Evolutionary conservation across 2,329 filamentous ascomycete species (phyloP), one percentile per base, ranked within the genome.

Genomic region (Fusarium pseudonygamai): DNA sequence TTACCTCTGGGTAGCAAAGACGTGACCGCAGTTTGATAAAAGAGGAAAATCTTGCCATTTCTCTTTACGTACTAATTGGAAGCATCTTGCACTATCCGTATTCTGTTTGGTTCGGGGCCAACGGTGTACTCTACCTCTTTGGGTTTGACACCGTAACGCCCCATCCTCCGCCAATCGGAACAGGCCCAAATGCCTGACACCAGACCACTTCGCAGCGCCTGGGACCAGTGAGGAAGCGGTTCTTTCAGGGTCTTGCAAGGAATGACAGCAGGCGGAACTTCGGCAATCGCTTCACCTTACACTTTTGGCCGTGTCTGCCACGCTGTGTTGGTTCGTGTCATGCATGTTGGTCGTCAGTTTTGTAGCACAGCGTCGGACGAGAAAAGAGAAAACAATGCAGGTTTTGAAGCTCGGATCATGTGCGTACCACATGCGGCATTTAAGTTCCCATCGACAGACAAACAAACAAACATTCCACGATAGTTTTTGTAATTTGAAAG

Each of bases 361-460:
- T 30, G 8, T n/a, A 30, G 11, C 11, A 39, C 26, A 24, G 30
- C 24, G 34, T 42, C 20, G 34, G n/a, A 22, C 12, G 45, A 67
- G 45, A 64, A 20, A 60, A 60, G 64, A 67, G 62, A 30, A 20
- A 67, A 67, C 62, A 67, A 67, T 60, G 34, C 39, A 39, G 9
- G 39, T 26, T 39, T 42, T 18, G 9, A 11, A 24, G 12, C 39
- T 67, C 28, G 22, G 15, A n/a, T 36, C 34, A 32, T 50, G 52
- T 43, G 32, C 20, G 14, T 58, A 32, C 39, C 22, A 36, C 14
- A 4, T 67, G 62, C 32, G 64, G 62, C 16, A 67, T 67, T 67
- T 67, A 67, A 67, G 39, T 12, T 8, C 20, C 20, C 6, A n/a
- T n/a, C n/a, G 12, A 15, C 13, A 9, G 24, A 67, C n/a, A 14